Percentiles rank a stretch among this genome's conserved stretches.
phyloP scores from a whole-genome alignment of 371 early-diverging fungal genomes.

The Apophysomyces sp. region DNA sequence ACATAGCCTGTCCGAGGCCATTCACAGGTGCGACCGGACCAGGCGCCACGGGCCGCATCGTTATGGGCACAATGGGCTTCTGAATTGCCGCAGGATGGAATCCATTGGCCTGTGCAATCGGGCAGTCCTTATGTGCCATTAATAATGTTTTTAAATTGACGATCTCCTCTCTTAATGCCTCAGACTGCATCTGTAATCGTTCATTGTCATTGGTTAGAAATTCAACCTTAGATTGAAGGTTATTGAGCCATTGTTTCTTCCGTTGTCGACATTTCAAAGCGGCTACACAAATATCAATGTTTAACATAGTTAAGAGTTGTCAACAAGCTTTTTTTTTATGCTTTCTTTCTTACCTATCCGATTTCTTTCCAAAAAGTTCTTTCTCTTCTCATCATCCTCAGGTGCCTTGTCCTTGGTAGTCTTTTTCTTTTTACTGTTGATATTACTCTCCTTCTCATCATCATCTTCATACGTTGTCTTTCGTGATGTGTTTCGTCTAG shows the following conservation, averaged over 20 bases:
- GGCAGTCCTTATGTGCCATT: conserved; percentile 77
- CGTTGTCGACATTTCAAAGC: conserved; percentile 89
- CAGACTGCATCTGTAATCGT: conserved; percentile 63
- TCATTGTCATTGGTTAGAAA: conserved; percentile 72
- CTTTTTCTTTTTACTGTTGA: conserved; percentile 26
- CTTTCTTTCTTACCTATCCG: conserved; percentile 59
- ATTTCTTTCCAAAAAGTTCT: conserved; percentile 83
- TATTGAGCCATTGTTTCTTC: conserved; percentile 83
- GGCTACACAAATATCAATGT: conserved; percentile 42
- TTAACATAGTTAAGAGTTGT: neutral
- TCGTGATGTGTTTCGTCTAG: neutral
- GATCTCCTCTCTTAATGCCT: conserved; percentile 70
- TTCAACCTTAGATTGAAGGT: conserved; percentile 80
- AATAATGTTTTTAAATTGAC: conserved; percentile 73
- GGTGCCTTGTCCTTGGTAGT: conserved; percentile 32
- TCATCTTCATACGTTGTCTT: conserved; percentile 12
- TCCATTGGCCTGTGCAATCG: conserved; percentile 70
- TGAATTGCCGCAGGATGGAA: conserved; percentile 30
- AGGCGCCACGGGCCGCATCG: conserved; percentile 15
- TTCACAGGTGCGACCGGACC: conserved; percentile 2
- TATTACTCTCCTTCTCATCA: conserved; percentile 14
- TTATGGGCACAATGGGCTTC: conserved; percentile 19
- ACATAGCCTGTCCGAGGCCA: neutral
- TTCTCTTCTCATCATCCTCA: conserved; percentile 66
- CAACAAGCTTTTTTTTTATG: neutral